Evolutionary conservation across 2,329 filamentous ascomycete species (phyloP).

Genomic region (Biscogniauxia marginata): DNA sequence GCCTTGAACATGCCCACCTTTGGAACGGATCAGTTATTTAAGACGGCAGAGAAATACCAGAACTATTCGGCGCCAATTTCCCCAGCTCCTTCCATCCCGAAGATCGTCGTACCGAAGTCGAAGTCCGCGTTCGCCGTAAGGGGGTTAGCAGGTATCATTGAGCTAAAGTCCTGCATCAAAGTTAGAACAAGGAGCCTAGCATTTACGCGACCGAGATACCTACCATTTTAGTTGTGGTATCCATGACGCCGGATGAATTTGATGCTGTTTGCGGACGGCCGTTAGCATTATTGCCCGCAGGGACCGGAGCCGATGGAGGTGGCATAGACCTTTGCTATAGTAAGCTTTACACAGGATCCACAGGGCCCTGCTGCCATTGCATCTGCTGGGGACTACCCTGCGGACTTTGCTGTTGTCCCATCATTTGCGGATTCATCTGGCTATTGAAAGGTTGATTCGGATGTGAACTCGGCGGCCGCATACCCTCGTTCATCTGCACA

Average conservation of each 20-base stretch:
- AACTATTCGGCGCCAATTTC: conserved; percentile 59
- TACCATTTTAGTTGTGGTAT: conserved; percentile 44
- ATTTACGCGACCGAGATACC: conserved; percentile 20
- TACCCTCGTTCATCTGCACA: conserved; percentile 59
- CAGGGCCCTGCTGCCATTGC: conserved; percentile 46
- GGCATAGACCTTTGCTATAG: conserved; percentile 73
- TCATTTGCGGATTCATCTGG: conserved; percentile 62
- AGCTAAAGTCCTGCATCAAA: conserved; percentile 39
- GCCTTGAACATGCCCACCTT: conserved; percentile 32
- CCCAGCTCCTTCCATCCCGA: conserved; percentile 52
- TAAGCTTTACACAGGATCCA: conserved; percentile 60
- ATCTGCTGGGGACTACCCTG: conserved; percentile 44
- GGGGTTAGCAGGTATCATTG: conserved; percentile 57
- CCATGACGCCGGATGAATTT: conserved; percentile 42
- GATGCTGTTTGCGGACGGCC: conserved; percentile 58
- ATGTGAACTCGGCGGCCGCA: conserved; percentile 69
- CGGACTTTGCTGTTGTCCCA: conserved; percentile 38
- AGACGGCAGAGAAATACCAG: conserved; percentile 1
- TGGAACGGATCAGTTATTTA: neutral
- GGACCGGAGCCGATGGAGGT: conserved; percentile 60
- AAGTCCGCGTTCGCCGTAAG: conserved; percentile 52
- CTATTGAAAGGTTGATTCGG: conserved; percentile 52
- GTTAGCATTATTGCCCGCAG: conserved; percentile 42
- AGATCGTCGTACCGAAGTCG: conserved; percentile 54
- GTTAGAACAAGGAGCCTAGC: conserved; percentile 19